phyloP scores from a whole-genome alignment of 164 flowering plant genomes.

The Tetracentron sinense region DNA sequence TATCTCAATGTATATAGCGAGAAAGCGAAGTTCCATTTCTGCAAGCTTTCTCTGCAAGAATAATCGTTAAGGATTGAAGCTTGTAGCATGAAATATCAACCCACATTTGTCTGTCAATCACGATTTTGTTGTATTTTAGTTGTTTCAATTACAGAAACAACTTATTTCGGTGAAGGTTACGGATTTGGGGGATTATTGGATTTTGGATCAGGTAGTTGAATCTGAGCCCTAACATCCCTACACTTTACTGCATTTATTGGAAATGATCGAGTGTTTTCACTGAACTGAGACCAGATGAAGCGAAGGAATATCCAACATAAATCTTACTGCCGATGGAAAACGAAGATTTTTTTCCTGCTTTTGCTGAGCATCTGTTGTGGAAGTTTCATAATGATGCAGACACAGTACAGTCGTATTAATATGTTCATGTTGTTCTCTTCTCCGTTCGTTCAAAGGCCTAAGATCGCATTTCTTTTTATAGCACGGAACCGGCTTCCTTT shows the following conservation, averaged over 20 bases:
- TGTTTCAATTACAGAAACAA: not conserved
- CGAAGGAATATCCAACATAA: slow-evolving; percentile 38
- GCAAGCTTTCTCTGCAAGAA: not conserved
- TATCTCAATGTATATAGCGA: not conserved
- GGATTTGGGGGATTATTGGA: not conserved
- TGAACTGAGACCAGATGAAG: slow-evolving; percentile 28
- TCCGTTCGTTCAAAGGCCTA: slow-evolving; percentile 40
- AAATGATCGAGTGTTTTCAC: not conserved
- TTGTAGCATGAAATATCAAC: not conserved
- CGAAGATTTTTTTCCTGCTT: slow-evolving; percentile 35
- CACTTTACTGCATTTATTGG: not conserved
- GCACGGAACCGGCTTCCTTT: slow-evolving; percentile 86
- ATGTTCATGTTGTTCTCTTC: slow-evolving; percentile 29
- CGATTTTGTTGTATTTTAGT: not conserved
- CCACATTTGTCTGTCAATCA: not conserved
- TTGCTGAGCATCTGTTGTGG: slow-evolving; percentile 51
- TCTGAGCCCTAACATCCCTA: not conserved
- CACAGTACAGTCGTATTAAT: slow-evolving; percentile 38
- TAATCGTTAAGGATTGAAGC: not conserved
- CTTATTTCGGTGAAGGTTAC: not conserved
- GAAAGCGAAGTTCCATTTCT: not conserved
- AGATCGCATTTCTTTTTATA: slow-evolving; percentile 81
- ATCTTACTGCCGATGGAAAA: slow-evolving; percentile 50
- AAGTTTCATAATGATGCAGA: slow-evolving; percentile 50
- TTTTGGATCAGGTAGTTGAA: not conserved